phyloP scores from a whole-genome alignment of 164 flowering plant genomes.

The Pachysandra terminalis region DNA sequence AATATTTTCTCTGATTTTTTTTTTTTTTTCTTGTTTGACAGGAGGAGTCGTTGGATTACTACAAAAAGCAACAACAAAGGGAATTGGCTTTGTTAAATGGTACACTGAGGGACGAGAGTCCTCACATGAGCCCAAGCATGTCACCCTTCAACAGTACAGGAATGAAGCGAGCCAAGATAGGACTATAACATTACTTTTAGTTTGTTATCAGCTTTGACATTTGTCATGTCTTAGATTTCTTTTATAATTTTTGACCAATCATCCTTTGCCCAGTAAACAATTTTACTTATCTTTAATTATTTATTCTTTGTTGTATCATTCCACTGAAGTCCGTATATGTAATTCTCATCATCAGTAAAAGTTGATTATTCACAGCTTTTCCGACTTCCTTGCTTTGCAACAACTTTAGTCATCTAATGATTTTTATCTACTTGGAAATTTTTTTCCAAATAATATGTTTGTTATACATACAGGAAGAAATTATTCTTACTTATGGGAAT shows the following conservation, averaged over 20 bases:
- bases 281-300: conserved; percentile 1
- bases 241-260: conserved; percentile 8
- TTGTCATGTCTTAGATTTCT: conserved; percentile 5
- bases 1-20: neutral
- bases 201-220: conserved; percentile 12
- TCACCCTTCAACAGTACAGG: conserved; percentile 94
- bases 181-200: conserved; percentile 39
- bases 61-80: conserved; percentile 88
- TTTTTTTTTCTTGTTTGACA: conserved; percentile 16
- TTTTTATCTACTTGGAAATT: too few relatives aligned
- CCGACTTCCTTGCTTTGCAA: too few relatives aligned
- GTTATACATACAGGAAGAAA: too few relatives aligned
- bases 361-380: too few relatives aligned
- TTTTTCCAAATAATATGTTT: too few relatives aligned
- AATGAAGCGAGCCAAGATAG: conserved; percentile 94
- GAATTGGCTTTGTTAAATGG: conserved; percentile 95
- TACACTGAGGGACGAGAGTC: conserved; percentile 84
- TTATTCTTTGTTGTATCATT: conserved; percentile 22
- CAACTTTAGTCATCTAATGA: too few relatives aligned
- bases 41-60: conserved; percentile 90
- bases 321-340: neutral
- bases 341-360: too few relatives aligned
- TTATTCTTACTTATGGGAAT: too few relatives aligned
- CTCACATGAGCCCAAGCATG: conserved; percentile 60
- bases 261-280: conserved; percentile 10